phyloP scores from a whole-genome alignment of 1,284 basidiomycete genomes.

The Blastosporella zonata region DNA sequence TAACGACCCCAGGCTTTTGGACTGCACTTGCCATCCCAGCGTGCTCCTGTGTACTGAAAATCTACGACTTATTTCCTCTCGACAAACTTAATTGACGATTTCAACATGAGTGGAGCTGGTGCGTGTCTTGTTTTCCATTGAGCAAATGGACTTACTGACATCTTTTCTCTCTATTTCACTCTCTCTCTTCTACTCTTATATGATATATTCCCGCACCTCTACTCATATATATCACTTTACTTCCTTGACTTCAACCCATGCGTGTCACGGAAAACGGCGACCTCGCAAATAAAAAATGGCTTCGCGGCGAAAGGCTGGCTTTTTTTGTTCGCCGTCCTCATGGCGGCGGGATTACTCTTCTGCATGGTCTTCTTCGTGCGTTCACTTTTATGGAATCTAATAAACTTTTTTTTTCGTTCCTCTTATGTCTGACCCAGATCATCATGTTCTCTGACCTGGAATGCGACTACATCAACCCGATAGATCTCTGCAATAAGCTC shows the following conservation, averaged over 20 bases:
- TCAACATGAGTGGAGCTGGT: constrained; percentile 27
- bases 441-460: constrained; percentile 99
- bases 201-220: not conserved
- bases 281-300: not conserved
- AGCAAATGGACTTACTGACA: constrained; percentile 12
- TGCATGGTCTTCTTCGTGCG: constrained; percentile 98
- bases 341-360: constrained; percentile 90
- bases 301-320: constrained; percentile 70
- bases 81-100: constrained; percentile 12
- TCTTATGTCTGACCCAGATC: constrained; percentile 59
- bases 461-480: constrained; percentile 99
- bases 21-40: constrained; percentile 2
- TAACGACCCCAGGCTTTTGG: constrained; percentile 7
- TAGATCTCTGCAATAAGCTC: constrained; percentile 99
- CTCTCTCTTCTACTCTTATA: constrained; percentile 16
- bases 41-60: not conserved
- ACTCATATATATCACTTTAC: not conserved
- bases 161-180: not conserved
- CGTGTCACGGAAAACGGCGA: not conserved
- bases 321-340: constrained; percentile 90
- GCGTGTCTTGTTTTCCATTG: constrained; percentile 12
- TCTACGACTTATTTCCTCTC: constrained; percentile 7
- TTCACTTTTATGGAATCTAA: constrained; percentile 22
- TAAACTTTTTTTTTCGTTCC: not conserved
- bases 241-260: not conserved